Evolutionary conservation across 441 rosid genomes (phyloP), one percentile per base, ranked within the genome.

Genomic region (Erodium texanum): DNA sequence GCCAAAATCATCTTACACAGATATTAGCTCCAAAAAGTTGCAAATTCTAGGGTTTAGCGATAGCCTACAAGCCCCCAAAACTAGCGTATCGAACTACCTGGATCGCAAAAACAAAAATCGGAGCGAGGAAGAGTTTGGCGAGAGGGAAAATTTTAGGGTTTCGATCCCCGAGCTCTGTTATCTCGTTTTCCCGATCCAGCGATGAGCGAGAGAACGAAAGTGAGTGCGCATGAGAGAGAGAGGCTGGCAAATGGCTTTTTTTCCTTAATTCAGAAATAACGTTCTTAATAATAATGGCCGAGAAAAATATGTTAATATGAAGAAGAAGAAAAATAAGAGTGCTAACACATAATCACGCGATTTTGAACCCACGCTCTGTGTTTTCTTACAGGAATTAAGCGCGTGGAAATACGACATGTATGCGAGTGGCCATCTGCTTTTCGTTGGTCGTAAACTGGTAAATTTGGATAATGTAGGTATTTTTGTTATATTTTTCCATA

Each of bases 41-140:
- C 34, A 43, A 65, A 68, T 29, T 34, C 78, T 75, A 80, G 80
- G 84, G 83, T 71, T 82, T 83, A 72, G 73, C 19, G 59, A 71
- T 67, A 48, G 72, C 72, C 66, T 24, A 66, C 48, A 65, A 73
- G 72, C 74, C 73, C 67, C 67, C 67, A 56, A 61, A 77, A 66
- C 77, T 76, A 80, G 81, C 83, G 78, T 4, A 12, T 61, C 64
- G 64, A 59, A 63, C 71, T 69, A 73, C 65, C 74, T 50, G 76
- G 74, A 81, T 73, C 82, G 67, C 24, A 59, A 58, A 56, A 22
- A 32, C 18, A 20, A 23, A 34, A 64, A 14, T 16, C 36, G n/a
- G 19, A 32, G 12, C 19, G 32, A 18, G 8, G 56, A 2, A 14
- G 66, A 63, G 48, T 24, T 65, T 58, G 36, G 19, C 58, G 63